Percentiles rank a stretch among this genome's conserved stretches.
These are phyloP conservation scores for Andrographis paniculata DNA, from an alignment of 305 asterid species.

Conservation along the genomic window DNA sequence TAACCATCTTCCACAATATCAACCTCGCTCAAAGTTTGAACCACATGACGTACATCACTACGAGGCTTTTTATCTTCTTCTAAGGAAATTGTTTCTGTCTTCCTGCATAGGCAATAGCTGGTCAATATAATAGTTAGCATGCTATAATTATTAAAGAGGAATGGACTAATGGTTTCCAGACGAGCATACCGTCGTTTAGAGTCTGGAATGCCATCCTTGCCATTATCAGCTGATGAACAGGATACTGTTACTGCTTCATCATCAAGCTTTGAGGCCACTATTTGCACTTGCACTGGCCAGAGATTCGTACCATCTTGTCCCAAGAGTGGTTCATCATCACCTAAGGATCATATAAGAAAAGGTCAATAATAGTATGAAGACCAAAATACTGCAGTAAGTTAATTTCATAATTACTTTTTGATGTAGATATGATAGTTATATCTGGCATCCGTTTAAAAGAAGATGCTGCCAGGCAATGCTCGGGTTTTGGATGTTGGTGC, in stretches of 20 bases:
- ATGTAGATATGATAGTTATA: slow-evolving; percentile 21
- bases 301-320: slow-evolving; percentile 26
- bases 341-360: slow-evolving; percentile 24
- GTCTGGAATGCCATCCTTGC: slow-evolving; percentile 31
- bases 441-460: slow-evolving; percentile 33
- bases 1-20: slow-evolving; percentile 79
- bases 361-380: slow-evolving; percentile 8
- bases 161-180: slow-evolving; percentile 14
- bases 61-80: slow-evolving; percentile 48
- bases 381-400: slow-evolving; percentile 1
- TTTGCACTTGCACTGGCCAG: slow-evolving; percentile 25
- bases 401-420: slow-evolving; percentile 33
- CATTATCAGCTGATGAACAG: slow-evolving; percentile 32
- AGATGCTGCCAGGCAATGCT: slow-evolving; percentile 34
- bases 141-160: background rate
- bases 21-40: slow-evolving; percentile 70
- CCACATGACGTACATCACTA: slow-evolving; percentile 55
- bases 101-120: slow-evolving; percentile 42
- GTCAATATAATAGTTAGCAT: slow-evolving; percentile 17
- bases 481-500: slow-evolving; percentile 73
- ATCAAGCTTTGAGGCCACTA: slow-evolving; percentile 26
- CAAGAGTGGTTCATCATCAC: slow-evolving; percentile 23
- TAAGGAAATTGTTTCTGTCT: slow-evolving; percentile 27
- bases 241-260: slow-evolving; percentile 25
- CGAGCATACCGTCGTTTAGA: slow-evolving; percentile 66